These are phyloP conservation scores for Wickerhamomyces bovis DNA, from an alignment of 805 yeast species.

Conservation along the genomic window DNA sequence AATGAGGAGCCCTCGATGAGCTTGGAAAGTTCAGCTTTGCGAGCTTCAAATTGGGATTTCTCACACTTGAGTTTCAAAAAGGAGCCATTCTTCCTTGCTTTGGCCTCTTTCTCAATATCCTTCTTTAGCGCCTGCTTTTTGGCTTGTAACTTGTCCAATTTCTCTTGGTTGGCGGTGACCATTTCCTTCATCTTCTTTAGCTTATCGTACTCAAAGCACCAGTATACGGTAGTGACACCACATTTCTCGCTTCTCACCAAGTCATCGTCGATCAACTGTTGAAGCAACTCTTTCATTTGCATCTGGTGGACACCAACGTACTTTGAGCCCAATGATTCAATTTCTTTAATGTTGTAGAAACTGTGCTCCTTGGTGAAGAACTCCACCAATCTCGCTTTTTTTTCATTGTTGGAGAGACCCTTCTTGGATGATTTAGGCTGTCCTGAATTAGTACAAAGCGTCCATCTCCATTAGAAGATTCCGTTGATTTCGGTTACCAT, in stretches of 20 bases:
- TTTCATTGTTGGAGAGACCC: conserved; percentile 35
- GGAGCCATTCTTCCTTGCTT: background rate
- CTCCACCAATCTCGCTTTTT: conserved; percentile 29
- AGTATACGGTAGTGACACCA: conserved; percentile 46
- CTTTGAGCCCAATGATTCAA: conserved; percentile 39
- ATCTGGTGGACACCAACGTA: conserved; percentile 44
- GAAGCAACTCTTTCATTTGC: conserved; percentile 47
- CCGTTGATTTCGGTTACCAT: background rate
- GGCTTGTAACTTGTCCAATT: conserved; percentile 10
- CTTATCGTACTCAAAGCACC: conserved; percentile 38
- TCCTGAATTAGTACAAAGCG: background rate
- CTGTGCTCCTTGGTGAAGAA: conserved; percentile 36
- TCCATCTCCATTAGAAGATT: background rate
- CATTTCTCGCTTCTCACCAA: conserved; percentile 47
- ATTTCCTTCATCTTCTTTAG: conserved; percentile 10
- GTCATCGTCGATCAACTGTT: conserved; percentile 42
- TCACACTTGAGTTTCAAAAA: background rate
- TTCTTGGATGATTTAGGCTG: conserved; percentile 18
- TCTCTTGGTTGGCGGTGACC: conserved; percentile 1
- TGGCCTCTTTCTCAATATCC: conserved; percentile 9
- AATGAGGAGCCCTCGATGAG: conserved; percentile 9
- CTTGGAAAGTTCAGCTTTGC: conserved; percentile 5
- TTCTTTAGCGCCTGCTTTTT: conserved; percentile 1
- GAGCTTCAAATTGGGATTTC: background rate
- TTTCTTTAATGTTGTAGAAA: conserved; percentile 44